phyloP scores from a whole-genome alignment of 2,329 filamentous ascomycete species.

The Aspergillus hortae region DNA sequence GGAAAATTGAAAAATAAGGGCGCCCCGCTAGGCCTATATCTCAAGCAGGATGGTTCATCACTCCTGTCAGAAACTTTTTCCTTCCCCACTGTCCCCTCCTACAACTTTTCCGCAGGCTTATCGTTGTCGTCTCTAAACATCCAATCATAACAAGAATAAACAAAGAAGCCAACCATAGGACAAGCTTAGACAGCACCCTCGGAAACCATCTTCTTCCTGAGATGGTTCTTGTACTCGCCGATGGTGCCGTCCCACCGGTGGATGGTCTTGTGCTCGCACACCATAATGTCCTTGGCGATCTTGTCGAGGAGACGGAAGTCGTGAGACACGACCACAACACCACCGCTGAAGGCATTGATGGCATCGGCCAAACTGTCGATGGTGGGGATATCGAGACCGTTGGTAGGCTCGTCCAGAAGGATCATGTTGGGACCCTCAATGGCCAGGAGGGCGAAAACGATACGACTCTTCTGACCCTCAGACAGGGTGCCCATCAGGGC shows the following conservation, averaged over 20 bases:
- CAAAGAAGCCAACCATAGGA: neutral
- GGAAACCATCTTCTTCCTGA: conserved; percentile 97
- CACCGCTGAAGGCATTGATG: conserved; percentile 92
- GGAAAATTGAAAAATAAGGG: neutral
- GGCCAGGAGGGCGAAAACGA: conserved; percentile 93
- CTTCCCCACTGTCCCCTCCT: conserved; percentile 3
- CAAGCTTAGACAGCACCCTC: conserved; percentile 71
- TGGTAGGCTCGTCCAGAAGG: conserved; percentile 95
- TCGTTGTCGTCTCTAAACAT: conserved; percentile 27
- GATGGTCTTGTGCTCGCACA: conserved; percentile 97
- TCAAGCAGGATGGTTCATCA: conserved; percentile 19
- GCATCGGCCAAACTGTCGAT: conserved; percentile 97
- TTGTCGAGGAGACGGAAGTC: conserved; percentile 99
- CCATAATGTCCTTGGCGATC: conserved; percentile 99
- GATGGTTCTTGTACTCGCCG: conserved; percentile 94
- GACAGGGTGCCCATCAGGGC: conserved; percentile 97
- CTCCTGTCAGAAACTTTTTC: conserved; percentile 14
- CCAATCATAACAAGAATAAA: conserved; percentile 23
- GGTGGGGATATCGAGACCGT: conserved; percentile 97
- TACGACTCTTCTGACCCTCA: conserved; percentile 96
- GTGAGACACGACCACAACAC: conserved; percentile 97
- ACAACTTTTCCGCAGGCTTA: conserved; percentile 7
- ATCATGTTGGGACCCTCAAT: conserved; percentile 98
- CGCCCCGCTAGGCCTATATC: conserved; percentile 3
- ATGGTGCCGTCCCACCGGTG: conserved; percentile 84